Conservation (phyloP, 257 asterid genomes). For the Linaria vulgaris region DNA sequence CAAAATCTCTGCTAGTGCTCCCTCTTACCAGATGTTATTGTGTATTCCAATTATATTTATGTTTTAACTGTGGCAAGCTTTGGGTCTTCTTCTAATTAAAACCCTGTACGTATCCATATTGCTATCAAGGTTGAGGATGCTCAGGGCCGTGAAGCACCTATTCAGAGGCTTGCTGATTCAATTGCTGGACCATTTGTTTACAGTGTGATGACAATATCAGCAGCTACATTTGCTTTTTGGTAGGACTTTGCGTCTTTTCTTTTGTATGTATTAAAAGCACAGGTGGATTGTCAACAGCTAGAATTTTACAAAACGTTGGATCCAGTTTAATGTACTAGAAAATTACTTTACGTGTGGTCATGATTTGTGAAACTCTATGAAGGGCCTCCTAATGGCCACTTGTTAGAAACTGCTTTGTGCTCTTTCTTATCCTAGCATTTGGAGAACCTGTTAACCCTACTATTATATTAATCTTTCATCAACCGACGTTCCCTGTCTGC, state of each 20-base stretch:
- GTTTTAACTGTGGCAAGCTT: background rate
- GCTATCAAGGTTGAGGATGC: constrained; percentile 88
- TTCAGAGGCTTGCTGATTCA: constrained; percentile 97
- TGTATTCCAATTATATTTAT: too few species aligned
- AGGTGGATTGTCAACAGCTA: background rate
- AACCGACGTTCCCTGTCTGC: too few species aligned
- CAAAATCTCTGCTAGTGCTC: too few species aligned
- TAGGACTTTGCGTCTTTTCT: constrained; percentile 36
- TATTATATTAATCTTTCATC: too few species aligned
- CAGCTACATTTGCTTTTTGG: constrained; percentile 96
- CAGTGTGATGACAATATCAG: constrained; percentile 87
- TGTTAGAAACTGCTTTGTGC: too few species aligned
- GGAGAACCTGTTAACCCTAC: too few species aligned
- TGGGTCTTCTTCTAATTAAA: constrained; percentile 8
- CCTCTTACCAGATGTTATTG: too few species aligned
- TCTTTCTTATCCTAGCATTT: too few species aligned
- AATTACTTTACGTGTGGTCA: too few species aligned
- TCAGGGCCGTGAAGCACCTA: constrained; percentile 99
- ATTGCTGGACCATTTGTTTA: constrained; percentile 98
- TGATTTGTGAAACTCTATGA: too few species aligned
- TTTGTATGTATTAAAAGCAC: constrained; percentile 13
- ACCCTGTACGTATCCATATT: constrained; percentile 12
- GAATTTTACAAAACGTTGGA: background rate
- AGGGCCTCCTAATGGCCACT: too few species aligned
- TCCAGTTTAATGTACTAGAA: background rate